A percentile compares a stretch with the other conserved stretches of the same genome.
These are phyloP conservation scores for Trichaptum fuscoviolaceum DNA, from an alignment of 768 basidiomycete species.

Conservation along the genomic window DNA sequence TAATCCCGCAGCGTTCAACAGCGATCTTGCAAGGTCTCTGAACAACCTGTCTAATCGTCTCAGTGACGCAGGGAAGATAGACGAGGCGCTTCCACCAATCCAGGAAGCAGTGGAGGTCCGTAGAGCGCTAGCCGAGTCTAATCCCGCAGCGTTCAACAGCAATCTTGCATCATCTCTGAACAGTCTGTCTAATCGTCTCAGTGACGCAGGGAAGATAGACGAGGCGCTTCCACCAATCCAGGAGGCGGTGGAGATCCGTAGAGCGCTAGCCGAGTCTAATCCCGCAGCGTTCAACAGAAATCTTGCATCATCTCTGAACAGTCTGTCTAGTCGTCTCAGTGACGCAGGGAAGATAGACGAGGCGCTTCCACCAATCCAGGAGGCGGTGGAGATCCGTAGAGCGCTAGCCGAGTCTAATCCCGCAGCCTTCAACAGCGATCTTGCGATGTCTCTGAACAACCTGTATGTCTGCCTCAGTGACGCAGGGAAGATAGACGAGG, in stretches of 20 bases:
- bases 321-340: no score
- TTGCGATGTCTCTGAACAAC: slow-evolving; percentile 10
- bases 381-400: slow-evolving; percentile 9
- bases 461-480: slow-evolving; percentile 8
- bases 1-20: no score
- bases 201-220: neutral
- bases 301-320: slow-evolving; percentile 6
- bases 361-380: slow-evolving; percentile 7
- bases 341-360: neutral
- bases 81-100: no score
- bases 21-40: no score
- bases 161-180: no score
- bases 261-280: slow-evolving; percentile 5
- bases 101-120: slow-evolving; percentile 8
- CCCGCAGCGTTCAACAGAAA: slow-evolving; percentile 8
- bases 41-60: no score
- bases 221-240: slow-evolving; percentile 8
- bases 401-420: slow-evolving; percentile 7
- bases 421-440: slow-evolving; percentile 7
- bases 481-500: slow-evolving; percentile 8
- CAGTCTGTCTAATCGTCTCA: no score
- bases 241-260: slow-evolving; percentile 10
- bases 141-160: no score
- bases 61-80: no score
- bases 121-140: neutral